A percentile compares a stretch with the other conserved stretches of the same genome.
Conservation (phyloP, 805 yeast genomes). For the Dipodascus albidus region DNA sequence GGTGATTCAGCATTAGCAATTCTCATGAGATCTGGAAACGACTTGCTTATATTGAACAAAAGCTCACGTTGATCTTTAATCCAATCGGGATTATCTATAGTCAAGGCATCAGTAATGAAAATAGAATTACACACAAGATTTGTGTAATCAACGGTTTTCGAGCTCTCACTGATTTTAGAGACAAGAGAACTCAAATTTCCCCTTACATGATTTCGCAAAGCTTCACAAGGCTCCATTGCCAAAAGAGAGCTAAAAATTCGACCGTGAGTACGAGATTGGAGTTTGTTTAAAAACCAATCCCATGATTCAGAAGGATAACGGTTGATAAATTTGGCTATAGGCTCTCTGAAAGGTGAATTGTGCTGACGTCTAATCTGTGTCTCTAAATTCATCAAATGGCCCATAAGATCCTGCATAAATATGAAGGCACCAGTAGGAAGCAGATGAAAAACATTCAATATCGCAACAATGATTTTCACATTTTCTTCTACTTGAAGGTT, state of each 20-base stretch:
- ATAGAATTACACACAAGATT: constrained; percentile 63
- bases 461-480: constrained; percentile 79
- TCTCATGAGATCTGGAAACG: constrained; percentile 34
- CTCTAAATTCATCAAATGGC: constrained; percentile 67
- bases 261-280: constrained; percentile 53
- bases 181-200: constrained; percentile 39
- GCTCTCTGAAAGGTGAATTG: constrained; percentile 81
- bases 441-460: constrained; percentile 81
- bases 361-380: constrained; percentile 74
- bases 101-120: constrained; percentile 48
- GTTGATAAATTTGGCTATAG: constrained; percentile 76
- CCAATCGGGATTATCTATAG: constrained; percentile 43
- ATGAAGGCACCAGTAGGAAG: constrained; percentile 88
- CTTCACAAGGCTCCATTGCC: constrained; percentile 39
- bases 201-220: constrained; percentile 46
- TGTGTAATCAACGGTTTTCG: constrained; percentile 41
- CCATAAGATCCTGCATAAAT: constrained; percentile 77
- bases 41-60: constrained; percentile 31
- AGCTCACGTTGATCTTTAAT: constrained; percentile 37
- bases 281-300: constrained; percentile 55
- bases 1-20: constrained; percentile 33
- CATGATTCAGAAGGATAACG: constrained; percentile 69
- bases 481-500: constrained; percentile 73
- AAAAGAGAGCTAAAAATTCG: constrained; percentile 58
- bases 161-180: constrained; percentile 37